Conservation (phyloP, 2,329 filamentous ascomycete genomes). For the Alternaria brassicae region DNA sequence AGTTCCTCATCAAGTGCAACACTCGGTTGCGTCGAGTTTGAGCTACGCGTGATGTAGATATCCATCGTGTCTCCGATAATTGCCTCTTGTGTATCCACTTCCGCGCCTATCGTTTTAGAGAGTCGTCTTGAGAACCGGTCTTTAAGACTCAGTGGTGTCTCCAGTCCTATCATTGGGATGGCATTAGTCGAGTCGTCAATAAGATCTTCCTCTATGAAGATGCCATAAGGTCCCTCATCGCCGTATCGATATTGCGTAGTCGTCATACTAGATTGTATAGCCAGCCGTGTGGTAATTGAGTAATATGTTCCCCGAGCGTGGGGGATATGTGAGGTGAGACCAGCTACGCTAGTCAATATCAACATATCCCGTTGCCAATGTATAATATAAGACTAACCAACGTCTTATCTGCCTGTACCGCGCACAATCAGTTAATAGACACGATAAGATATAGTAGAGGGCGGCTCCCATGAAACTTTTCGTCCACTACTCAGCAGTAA, state of each 20-base stretch:
- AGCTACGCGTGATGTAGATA: not conserved
- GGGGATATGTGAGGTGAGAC: too few species aligned
- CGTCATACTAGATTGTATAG: fast-evolving
- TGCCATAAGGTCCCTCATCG: not conserved
- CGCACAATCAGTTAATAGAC: too few species aligned
- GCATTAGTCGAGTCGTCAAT: not conserved
- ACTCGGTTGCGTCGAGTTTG: not conserved
- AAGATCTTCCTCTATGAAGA: not conserved
- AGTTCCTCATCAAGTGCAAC: not conserved
- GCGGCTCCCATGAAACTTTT: not conserved
- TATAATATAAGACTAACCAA: not conserved
- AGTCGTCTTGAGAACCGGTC: not conserved
- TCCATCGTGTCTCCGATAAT: fast-evolving
- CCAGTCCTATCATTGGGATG: not conserved
- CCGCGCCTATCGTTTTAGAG: not conserved
- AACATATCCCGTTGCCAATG: too few species aligned
- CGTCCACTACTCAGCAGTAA: fast-evolving
- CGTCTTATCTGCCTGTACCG: too few species aligned
- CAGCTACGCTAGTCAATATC: not conserved
- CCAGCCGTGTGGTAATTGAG: too few species aligned
- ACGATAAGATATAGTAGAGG: not conserved
- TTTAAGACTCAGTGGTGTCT: not conserved
- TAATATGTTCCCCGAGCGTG: too few species aligned
- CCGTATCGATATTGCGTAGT: not conserved
- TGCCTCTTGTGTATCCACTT: not conserved